Base-by-base conservation (phyloP, 116 monocot species). In the Thalassia testudinum region DNA sequence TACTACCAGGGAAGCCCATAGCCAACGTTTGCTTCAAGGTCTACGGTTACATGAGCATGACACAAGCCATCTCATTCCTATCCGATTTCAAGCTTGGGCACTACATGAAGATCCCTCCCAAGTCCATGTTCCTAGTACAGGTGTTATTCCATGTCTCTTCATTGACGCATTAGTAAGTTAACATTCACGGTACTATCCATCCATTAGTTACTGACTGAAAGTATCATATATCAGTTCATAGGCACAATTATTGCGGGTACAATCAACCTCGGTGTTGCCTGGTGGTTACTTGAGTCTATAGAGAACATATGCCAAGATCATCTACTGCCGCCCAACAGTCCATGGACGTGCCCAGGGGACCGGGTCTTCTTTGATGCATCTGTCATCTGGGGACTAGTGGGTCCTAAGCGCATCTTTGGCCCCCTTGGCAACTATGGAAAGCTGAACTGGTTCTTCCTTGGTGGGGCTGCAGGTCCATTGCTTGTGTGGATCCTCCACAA, bases 81-180 rank as follows among this genome's bases (percentile, higher is more conserved):
- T 12, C 84, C 0, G 93, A 93, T 69, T 93, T 92, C 66, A 92
- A 92, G 62, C 83, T 92, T 5, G 92, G 92, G 5, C 92, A 92
- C 50, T 92, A 92, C 67, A 93, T 87, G 93, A 93, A 93, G 65
- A 93, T 87, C 56, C 93, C 93, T 17, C 87, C 93, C 43, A 80
- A 56, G 66, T 87, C 93, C 3, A 93, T 93, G 93, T 93, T 93
- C 74, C 26, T 93, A 15, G 87, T 86, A 42, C 87, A 92, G 92
- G 92, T 86, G 18, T 2, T n/a, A 5, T 37, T 19, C 17, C 24
- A 13, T 30, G 30, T 1, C 29, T 34, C 30, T 3, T 34, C 6
- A 34, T 34, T 34, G 10, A 34, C n/a, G 30, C 15, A 44, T 44
- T 7, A 11, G 26, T 17, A 7, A 28, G 30, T 7, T 13, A 2